Conservation (phyloP, 345 rosid species). For the Orychophragmus violaceus region DNA sequence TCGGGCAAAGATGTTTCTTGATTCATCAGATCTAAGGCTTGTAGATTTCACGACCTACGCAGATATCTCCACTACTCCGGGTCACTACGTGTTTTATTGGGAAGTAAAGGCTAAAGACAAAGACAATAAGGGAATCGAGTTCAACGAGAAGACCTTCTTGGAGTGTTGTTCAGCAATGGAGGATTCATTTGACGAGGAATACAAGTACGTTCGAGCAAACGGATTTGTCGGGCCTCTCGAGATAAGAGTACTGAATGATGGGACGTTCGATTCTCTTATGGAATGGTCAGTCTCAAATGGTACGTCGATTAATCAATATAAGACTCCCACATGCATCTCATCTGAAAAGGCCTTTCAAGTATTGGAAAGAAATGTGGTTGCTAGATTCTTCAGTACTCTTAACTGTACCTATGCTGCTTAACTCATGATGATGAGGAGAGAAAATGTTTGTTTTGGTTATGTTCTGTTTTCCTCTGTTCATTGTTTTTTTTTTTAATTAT, state of each 20-base stretch:
- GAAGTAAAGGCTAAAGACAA: too few relatives aligned
- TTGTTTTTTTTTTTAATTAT: too few relatives aligned
- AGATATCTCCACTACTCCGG: too few relatives aligned
- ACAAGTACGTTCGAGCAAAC: not conserved
- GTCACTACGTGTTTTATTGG: too few relatives aligned
- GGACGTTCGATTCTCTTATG: not conserved
- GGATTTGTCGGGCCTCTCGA: not conserved
- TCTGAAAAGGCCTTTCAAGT: not conserved
- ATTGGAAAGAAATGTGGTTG: not conserved
- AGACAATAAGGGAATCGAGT: not conserved
- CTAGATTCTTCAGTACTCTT: not conserved
- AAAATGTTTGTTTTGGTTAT: too few relatives aligned
- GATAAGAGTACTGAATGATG: too few relatives aligned
- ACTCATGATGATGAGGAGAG: too few relatives aligned
- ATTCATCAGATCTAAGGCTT: not conserved
- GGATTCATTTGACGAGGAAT: not conserved
- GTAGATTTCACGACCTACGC: too few relatives aligned
- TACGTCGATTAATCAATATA: not conserved
- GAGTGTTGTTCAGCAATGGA: not conserved
- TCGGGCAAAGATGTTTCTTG: not conserved
- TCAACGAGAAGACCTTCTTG: not conserved
- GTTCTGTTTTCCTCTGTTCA: too few relatives aligned
- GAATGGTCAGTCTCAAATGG: not conserved
- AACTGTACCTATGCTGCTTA: not conserved
- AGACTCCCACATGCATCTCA: not conserved